phyloP scores from a whole-genome alignment of 2,329 filamentous ascomycete species.

The Alternaria incomplexa region DNA sequence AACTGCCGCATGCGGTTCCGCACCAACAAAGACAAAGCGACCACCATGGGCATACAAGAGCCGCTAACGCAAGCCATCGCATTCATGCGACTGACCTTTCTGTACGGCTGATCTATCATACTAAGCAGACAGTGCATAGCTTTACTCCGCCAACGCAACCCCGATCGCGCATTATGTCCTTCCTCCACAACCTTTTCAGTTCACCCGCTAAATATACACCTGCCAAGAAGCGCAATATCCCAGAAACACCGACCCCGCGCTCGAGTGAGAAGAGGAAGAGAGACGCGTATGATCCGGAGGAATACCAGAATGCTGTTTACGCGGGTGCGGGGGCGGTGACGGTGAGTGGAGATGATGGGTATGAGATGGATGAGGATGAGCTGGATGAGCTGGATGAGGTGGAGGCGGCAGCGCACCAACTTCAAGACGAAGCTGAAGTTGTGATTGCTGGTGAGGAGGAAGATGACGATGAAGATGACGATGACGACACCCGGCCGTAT shows the following conservation, averaged over 20 bases:
- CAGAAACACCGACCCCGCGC: too few relatives aligned
- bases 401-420: background rate
- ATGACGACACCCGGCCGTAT: background rate
- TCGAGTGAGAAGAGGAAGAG: background rate
- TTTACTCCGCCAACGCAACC: background rate
- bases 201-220: background rate
- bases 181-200: background rate
- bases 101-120: too few relatives aligned
- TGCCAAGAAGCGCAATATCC: background rate
- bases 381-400: background rate
- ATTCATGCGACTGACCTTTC: too few relatives aligned
- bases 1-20: constrained; percentile 12
- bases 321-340: background rate
- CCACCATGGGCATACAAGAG: constrained; percentile 6
- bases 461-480: too few relatives aligned
- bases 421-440: background rate
- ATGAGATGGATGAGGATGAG: background rate
- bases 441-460: background rate
- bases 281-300: background rate
- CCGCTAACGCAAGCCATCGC: too few relatives aligned
- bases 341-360: background rate
- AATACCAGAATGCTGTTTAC: background rate
- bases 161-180: background rate
- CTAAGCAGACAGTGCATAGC: too few relatives aligned
- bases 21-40: constrained; percentile 13